Percentiles rank a stretch among this genome's conserved stretches.
Conservation (phyloP, 2,329 filamentous ascomycete genomes). For the Teratosphaeria nubilosa region DNA sequence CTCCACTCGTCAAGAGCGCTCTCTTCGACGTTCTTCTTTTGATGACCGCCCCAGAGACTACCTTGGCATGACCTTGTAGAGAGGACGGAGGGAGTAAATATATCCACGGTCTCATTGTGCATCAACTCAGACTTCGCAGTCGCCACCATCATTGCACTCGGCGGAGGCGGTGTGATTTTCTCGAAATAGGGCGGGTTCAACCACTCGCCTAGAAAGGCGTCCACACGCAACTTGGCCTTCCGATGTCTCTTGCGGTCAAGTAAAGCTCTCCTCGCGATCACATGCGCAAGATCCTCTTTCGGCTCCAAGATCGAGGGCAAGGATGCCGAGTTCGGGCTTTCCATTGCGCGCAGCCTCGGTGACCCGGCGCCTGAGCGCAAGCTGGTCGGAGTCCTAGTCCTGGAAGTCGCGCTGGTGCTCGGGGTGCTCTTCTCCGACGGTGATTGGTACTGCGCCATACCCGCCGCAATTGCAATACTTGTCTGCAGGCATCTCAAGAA, state of each 20-base stretch:
- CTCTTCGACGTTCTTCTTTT: constrained; percentile 11
- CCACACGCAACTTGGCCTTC: constrained; percentile 63
- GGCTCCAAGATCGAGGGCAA: constrained; percentile 28
- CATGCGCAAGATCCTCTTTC: constrained; percentile 28
- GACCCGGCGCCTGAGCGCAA: constrained; percentile 22
- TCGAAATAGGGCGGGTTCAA: constrained; percentile 88
- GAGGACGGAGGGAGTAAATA: constrained; percentile 26
- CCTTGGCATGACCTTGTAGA: constrained; percentile 25
- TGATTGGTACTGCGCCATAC: constrained; percentile 58
- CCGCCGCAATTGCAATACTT: constrained; percentile 75
- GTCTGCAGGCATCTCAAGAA: constrained; percentile 91
- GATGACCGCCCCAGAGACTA: constrained; percentile 40
- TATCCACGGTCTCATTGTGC: constrained; percentile 55
- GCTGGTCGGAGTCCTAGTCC: constrained; percentile 18
- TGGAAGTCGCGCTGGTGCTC: constrained; percentile 14
- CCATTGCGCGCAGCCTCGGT: constrained; percentile 19
- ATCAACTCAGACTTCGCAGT: constrained; percentile 81
- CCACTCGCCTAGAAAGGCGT: constrained; percentile 94
- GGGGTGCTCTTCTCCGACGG: constrained; percentile 20
- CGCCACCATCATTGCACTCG: constrained; percentile 76
- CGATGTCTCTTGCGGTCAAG: constrained; percentile 25
- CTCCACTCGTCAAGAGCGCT: constrained; percentile 20
- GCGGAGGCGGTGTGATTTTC: constrained; percentile 78
- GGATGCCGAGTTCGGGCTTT: constrained; percentile 15
- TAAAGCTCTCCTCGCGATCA: constrained; percentile 23